Conservation (phyloP, 495 filamentous ascomycete species). For the Penicillium salamii region DNA sequence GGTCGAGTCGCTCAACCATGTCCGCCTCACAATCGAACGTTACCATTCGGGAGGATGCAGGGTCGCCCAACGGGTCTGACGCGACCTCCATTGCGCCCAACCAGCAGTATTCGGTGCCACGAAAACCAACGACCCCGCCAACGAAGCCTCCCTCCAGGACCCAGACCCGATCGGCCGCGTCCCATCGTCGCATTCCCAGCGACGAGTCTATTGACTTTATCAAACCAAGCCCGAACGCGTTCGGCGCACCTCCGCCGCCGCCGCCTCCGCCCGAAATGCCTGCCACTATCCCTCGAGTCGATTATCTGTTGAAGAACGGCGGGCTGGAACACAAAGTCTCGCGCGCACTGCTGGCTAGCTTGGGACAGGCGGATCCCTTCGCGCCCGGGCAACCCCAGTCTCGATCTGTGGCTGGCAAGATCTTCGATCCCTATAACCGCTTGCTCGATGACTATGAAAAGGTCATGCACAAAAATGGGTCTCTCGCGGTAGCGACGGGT, state of each 20-base stretch:
- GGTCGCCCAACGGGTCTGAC: constrained; percentile 56
- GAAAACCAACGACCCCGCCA: constrained; percentile 38
- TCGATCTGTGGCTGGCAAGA: constrained; percentile 49
- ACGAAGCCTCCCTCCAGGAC: constrained; percentile 41
- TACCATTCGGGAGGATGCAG: constrained; percentile 39
- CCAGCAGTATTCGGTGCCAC: constrained; percentile 42
- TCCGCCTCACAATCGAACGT: constrained; percentile 36
- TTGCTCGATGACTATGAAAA: constrained; percentile 81
- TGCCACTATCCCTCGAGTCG: constrained; percentile 73
- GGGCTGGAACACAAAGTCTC: constrained; percentile 67
- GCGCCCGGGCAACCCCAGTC: constrained; percentile 28
- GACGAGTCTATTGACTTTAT: constrained; percentile 42
- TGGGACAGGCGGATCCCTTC: constrained; percentile 40
- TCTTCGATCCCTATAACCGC: constrained; percentile 77
- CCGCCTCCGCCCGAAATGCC: constrained; percentile 71
- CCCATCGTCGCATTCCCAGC: constrained; percentile 33
- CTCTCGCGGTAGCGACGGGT: constrained; percentile 91
- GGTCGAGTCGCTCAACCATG: constrained; percentile 31
- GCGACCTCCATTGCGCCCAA: constrained; percentile 67
- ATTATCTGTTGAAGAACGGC: constrained; percentile 86
- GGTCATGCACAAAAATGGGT: constrained; percentile 79
- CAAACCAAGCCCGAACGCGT: constrained; percentile 31
- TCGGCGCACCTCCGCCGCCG: constrained; percentile 66
- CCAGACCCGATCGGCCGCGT: constrained; percentile 37
- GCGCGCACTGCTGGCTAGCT: constrained; percentile 58